Base-by-base conservation (phyloP, 2,329 filamentous ascomycete genomes). In the Trichoderma asperellum region DNA sequence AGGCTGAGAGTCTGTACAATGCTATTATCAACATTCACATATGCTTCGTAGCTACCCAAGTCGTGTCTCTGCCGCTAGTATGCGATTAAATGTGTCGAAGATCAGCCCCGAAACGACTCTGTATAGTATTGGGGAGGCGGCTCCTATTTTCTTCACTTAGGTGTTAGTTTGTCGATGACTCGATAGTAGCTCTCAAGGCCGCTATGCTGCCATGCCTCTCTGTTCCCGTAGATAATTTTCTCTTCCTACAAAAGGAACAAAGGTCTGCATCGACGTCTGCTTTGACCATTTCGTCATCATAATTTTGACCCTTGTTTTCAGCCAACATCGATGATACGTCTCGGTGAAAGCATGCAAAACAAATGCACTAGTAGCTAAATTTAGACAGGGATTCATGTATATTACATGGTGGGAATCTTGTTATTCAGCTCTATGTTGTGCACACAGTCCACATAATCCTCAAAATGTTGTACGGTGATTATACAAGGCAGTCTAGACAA, bases 81-180 rank as follows among this genome's bases (percentile, higher is more conserved):
- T 43, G 18, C 7, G 16, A 43, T 43, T 24, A 24, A 24, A 24
- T 24, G 24, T 3, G 24, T 24, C 6, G 18, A n/a, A 43, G 32
- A 32, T 32, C 32, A 32, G 32, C 32, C 7, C 32, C 32, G 2
- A 8, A 32, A 32, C 32, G 32, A 32, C 32, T 32, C 5, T 32
- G 32, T 8, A 32, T 5, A 6, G 32, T 32, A 32, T 32, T 32
- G 32, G 2, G 32, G 32, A 8, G 2, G 6, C 18, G 8, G 10
- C 0, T 4, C 8, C 6, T 4, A n/a, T n/a, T 5, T 43, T 2
- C 18, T 10, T 43, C 3, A 1, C 1, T 10, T 2, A 43, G 40
- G 18, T 43, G 18, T 7, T 7, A 43, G 16, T 6, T 43, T 43
- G 2, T 43, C 18, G 8, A n/a, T n/a, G n/a, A n/a, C n/a, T n/a